Evolutionary conservation across 2,329 filamentous ascomycete species (phyloP).

Genomic region (Pezicula neosporulosa): DNA sequence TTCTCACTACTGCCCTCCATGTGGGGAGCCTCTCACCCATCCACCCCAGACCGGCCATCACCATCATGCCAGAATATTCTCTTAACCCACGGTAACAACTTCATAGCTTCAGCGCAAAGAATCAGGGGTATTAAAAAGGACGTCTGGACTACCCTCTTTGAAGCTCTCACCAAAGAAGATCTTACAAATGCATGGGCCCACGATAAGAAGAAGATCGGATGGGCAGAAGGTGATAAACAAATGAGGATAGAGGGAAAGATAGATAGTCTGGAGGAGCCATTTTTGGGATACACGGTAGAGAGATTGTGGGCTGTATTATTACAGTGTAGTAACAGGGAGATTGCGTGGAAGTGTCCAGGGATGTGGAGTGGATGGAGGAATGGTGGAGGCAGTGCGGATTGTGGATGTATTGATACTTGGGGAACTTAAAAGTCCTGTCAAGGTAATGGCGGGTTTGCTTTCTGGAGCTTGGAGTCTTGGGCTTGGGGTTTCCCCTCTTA

Average conservation of each 20-base stretch:
- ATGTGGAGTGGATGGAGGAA: conserved; percentile 16
- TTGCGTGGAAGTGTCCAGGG: conserved; percentile 26
- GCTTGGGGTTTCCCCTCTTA: too few relatives aligned
- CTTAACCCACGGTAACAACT: conserved; percentile 43
- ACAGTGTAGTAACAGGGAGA: conserved; percentile 24
- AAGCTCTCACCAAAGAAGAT: conserved; percentile 18
- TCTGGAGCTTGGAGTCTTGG: too few relatives aligned
- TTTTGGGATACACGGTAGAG: conserved; percentile 32
- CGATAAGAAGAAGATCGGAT: conserved; percentile 16
- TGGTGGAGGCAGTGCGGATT: conserved; percentile 19
- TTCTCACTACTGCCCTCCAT: conserved; percentile 32
- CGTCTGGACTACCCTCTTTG: conserved; percentile 22
- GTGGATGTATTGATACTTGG: conserved; percentile 12
- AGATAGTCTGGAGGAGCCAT: conserved; percentile 26
- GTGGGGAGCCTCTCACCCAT: conserved; percentile 28
- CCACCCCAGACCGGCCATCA: conserved; percentile 5
- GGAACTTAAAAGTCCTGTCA: too few relatives aligned
- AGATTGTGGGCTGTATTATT: conserved; percentile 33
- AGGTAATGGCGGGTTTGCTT: too few relatives aligned
- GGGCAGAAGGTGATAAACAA: conserved; percentile 17
- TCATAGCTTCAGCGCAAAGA: conserved; percentile 39
- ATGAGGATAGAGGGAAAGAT: conserved; percentile 14
- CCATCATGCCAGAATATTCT: conserved; percentile 29
- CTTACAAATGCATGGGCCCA: conserved; percentile 24
- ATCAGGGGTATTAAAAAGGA: conserved; percentile 30